Conservation (phyloP, 169 alveolate species). For the Eimeria sp. region DNA sequence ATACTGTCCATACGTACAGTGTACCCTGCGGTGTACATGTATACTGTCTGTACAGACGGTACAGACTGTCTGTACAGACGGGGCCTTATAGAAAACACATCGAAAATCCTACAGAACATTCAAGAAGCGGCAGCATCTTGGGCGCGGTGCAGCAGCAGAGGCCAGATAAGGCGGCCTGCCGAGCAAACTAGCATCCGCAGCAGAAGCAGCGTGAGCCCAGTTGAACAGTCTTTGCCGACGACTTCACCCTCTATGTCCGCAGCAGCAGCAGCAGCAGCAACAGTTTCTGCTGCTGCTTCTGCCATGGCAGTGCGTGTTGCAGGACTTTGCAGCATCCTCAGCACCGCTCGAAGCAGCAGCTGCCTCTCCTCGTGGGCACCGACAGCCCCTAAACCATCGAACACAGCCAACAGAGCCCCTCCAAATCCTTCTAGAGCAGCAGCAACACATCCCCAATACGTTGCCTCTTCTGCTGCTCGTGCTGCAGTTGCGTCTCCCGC, state of each 20-base stretch:
- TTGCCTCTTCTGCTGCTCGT: slow-evolving; percentile 2
- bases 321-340: slow-evolving; percentile 27
- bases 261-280: slow-evolving; percentile 15
- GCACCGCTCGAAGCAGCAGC: slow-evolving; percentile 32
- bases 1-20: no score
- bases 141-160: slow-evolving; percentile 52
- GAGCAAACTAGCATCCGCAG: slow-evolving; percentile 13
- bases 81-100: background rate
- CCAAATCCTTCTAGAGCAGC: slow-evolving; percentile 39
- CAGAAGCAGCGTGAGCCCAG: slow-evolving; percentile 13
- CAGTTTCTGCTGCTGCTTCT: slow-evolving; percentile 25
- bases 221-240: background rate
- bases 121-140: background rate
- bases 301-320: slow-evolving; percentile 46
- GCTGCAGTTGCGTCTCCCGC: background rate
- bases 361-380: slow-evolving; percentile 61
- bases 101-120: background rate
- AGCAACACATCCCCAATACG: slow-evolving; percentile 48
- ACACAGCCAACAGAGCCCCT: background rate
- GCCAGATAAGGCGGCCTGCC: slow-evolving; percentile 69
- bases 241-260: background rate
- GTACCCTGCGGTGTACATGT: no score
- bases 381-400: background rate
- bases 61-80: background rate
- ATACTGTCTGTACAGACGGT: no score